These are phyloP conservation scores for Fusarium compactum DNA, from an alignment of 2,329 filamentous ascomycete genomes.

Conservation along the genomic window DNA sequence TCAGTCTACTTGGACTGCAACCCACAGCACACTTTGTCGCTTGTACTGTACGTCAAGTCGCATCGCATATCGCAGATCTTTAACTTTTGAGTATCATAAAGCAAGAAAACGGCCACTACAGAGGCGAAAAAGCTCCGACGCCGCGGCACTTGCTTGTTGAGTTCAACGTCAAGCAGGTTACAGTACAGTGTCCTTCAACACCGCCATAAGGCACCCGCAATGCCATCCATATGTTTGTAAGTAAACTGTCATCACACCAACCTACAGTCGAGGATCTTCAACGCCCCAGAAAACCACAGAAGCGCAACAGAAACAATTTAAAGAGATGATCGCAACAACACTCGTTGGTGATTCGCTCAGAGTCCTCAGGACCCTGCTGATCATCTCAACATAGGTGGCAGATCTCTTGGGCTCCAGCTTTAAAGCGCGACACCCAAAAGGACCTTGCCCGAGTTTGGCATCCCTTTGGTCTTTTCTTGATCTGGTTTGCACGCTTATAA, in stretches of 20 bases:
- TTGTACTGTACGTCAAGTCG: constrained; percentile 38
- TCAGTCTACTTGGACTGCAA: constrained; percentile 5
- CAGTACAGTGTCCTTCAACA: not conserved
- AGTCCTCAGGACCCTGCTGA: constrained; percentile 40
- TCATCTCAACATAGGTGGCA: constrained; percentile 38
- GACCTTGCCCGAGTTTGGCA: constrained; percentile 23
- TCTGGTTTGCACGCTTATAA: constrained; percentile 15
- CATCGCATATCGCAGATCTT: constrained; percentile 33
- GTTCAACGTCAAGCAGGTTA: not conserved
- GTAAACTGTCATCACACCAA: constrained; percentile 19
- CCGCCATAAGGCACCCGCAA: constrained; percentile 9
- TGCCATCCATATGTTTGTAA: constrained; percentile 8
- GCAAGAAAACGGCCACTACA: constrained; percentile 5
- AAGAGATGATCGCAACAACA: constrained; percentile 5
- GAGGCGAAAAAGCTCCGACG: constrained; percentile 19
- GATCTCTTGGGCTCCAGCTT: constrained; percentile 22
- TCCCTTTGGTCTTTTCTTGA: not conserved
- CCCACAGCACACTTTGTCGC: constrained; percentile 19
- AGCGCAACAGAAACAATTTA: constrained; percentile 12
- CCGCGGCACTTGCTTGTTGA: constrained; percentile 17
- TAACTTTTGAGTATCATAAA: constrained; percentile 3
- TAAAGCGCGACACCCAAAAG: constrained; percentile 14
- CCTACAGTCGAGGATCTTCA: not conserved
- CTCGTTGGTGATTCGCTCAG: constrained; percentile 29
- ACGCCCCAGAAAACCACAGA: constrained; percentile 21